phyloP scores from a whole-genome alignment of 2,329 filamentous ascomycete species.

The Periconia sp. region DNA sequence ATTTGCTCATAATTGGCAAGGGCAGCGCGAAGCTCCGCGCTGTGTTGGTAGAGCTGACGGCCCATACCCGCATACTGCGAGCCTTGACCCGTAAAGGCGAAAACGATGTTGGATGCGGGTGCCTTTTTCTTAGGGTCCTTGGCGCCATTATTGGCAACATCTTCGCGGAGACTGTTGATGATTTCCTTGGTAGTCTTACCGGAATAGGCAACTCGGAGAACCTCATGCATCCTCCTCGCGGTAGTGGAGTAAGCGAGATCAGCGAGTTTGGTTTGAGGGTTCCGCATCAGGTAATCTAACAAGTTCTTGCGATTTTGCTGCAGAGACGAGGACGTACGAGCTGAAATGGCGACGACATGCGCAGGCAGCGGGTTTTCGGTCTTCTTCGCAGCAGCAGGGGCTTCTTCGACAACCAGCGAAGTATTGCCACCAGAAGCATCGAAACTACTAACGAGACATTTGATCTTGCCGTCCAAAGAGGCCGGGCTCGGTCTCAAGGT shows the following conservation, averaged over 20 bases:
- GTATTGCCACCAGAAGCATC: conserved; percentile 67
- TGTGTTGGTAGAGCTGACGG: conserved; percentile 9
- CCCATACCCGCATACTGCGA: conserved; percentile 17
- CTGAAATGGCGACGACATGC: conserved; percentile 19
- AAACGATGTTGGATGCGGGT: conserved; percentile 18
- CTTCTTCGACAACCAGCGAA: conserved; percentile 8
- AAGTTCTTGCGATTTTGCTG: conserved; percentile 12
- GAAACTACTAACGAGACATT: conserved; percentile 50
- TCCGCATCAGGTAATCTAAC: conserved; percentile 4
- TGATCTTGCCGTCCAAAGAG: conserved; percentile 25
- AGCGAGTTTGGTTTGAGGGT: conserved; percentile 3
- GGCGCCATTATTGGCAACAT: not conserved
- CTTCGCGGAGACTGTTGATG: not conserved
- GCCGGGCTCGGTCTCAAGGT: not conserved
- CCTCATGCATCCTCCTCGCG: conserved; percentile 20
- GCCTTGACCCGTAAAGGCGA: conserved; percentile 44
- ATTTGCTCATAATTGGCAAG: conserved; percentile 1
- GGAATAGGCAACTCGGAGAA: conserved; percentile 1
- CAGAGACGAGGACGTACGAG: not conserved
- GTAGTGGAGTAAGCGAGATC: conserved; percentile 22
- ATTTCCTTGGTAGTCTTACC: conserved; percentile 8
- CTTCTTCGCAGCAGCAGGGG: conserved; percentile 3
- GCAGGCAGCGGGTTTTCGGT: conserved; percentile 3
- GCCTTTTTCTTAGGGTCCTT: conserved; percentile 44
- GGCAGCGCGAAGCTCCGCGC: conserved; percentile 20